Evolutionary conservation across 2,329 filamentous ascomycete species (phyloP), one percentile per base, ranked within the genome.

Genomic region (Fusarium nodosum): DNA sequence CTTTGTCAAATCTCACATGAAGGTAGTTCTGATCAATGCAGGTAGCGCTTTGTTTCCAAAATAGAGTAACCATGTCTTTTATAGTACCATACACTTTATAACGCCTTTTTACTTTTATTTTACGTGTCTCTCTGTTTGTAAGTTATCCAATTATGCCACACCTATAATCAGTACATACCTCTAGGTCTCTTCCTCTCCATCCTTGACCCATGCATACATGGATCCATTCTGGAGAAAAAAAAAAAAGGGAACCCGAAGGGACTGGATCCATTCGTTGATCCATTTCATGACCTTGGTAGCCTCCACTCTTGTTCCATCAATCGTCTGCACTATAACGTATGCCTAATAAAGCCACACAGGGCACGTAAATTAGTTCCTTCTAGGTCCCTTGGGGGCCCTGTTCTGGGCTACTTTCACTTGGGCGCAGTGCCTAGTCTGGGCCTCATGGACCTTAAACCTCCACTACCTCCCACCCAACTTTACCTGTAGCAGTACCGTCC

Each of bases 351-450:
- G 66, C 67, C 60, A 53, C 64, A 47, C 64, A 61, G 68, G 59
- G 52, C 65, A 71, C 47, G 60, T 68, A 72, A 74, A 70, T 74
- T 73, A 73, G 64, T 69, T 65, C 57, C 67, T 63, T 65, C 64
- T 69, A 63, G 64, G 57, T 58, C 58, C 60, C 63, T 71, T 62
- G 68, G 68, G 58, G 70, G 61, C 69, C 34, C 30, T 51, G 48
- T 38, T 51, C 33, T 26, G 46, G 54, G 64, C 36, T 57, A 47
- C 46, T 59, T 64, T 41, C 33, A 44, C 60, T 68, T 64, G 50
- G 60, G 52, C 36, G 22, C n/a, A 51, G 33, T 18, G 48, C 13
- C 33, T 51, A 13, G 48, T 20, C 48, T 52, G 34, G 48, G 48
- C 28, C 48, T 41, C 48, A 52, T 52, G 48, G 63, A 64, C 54